Conservation (phyloP, 345 rosid genomes). For the Eucalyptus rudis region DNA sequence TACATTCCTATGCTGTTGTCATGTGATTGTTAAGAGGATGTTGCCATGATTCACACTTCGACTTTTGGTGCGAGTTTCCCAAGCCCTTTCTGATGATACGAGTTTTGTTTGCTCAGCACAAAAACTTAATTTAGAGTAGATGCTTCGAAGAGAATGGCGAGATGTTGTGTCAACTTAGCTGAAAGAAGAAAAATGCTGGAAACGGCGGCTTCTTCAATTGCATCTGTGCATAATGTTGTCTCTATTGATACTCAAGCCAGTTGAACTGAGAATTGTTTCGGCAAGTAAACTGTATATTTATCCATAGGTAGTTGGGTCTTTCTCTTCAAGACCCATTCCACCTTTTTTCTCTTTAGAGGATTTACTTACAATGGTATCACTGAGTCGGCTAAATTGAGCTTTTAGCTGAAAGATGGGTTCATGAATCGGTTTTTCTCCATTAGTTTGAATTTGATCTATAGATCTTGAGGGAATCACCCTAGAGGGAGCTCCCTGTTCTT, state of each 20-base stretch:
- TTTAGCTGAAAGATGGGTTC: background rate
- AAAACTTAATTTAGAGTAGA: background rate
- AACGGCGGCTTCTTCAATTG: background rate
- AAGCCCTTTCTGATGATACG: background rate
- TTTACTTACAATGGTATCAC: background rate
- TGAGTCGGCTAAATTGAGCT: background rate
- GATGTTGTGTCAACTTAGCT: background rate
- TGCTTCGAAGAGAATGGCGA: background rate
- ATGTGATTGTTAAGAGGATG: background rate
- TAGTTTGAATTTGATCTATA: background rate
- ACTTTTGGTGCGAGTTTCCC: background rate
- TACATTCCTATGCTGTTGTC: background rate
- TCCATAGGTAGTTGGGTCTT: background rate
- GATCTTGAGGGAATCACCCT: background rate
- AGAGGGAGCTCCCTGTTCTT: background rate
- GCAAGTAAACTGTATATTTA: background rate
- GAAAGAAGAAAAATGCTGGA: background rate
- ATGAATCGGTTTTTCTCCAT: background rate
- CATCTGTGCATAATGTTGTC: background rate
- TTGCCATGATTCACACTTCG: background rate
- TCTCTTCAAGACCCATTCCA: background rate
- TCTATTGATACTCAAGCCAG: background rate
- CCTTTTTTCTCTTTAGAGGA: background rate
- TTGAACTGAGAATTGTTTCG: background rate
- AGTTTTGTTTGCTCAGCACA: background rate